phyloP scores from a whole-genome alignment of 257 asterid species.

The Scutellaria baicalensis region DNA sequence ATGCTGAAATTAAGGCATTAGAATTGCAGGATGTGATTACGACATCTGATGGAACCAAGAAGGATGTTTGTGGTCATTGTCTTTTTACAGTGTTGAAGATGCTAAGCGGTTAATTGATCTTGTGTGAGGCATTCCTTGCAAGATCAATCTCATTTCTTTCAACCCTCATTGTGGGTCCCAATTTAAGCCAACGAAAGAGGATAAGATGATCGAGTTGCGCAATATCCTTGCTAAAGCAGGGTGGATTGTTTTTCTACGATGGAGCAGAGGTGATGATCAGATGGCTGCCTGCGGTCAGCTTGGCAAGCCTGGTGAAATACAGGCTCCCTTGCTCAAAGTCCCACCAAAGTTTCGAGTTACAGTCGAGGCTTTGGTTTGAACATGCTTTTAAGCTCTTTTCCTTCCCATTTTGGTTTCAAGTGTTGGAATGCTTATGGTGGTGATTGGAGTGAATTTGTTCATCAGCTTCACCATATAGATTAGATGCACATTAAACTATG shows the following conservation, averaged over 20 bases:
- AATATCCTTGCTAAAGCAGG: slow-evolving; percentile 75
- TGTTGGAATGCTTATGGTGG: too few species aligned
- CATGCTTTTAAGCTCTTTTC: not conserved
- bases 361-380: slow-evolving; percentile 10
- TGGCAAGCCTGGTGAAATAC: slow-evolving; percentile 81
- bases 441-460: too few species aligned
- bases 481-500: too few species aligned
- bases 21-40: slow-evolving; percentile 54
- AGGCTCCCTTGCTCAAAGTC: slow-evolving; percentile 77
- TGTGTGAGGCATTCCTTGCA: slow-evolving; percentile 87
- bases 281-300: slow-evolving; percentile 99
- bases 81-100: slow-evolving; percentile 56
- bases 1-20: slow-evolving; percentile 65
- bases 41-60: slow-evolving; percentile 93
- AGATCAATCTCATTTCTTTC: slow-evolving; percentile 90
- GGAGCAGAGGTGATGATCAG: slow-evolving; percentile 89
- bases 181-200: slow-evolving; percentile 67
- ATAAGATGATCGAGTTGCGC: slow-evolving; percentile 80
- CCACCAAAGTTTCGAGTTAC: slow-evolving; percentile 65
- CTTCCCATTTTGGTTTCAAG: not conserved
- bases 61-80: slow-evolving; percentile 25
- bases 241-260: slow-evolving; percentile 56
- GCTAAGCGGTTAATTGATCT: slow-evolving; percentile 73
- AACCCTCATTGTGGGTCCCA: slow-evolving; percentile 82
- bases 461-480: too few species aligned